Evolutionary conservation across 768 basidiomycete genomes (phyloP), one percentile per base, ranked within the genome.

Genomic region (Boletellus emodensis): DNA sequence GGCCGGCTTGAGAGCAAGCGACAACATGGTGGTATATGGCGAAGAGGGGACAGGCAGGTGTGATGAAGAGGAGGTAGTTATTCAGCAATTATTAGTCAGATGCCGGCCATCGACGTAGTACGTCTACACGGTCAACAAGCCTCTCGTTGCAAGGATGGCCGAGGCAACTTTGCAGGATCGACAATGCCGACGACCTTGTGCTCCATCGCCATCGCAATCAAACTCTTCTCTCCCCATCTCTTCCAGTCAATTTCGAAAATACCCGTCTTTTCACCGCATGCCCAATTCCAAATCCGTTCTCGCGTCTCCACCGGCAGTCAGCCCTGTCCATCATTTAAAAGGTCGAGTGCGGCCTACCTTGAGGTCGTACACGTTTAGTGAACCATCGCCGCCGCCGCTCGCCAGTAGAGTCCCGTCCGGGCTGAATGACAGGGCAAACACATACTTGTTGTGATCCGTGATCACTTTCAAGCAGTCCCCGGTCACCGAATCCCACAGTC

Each of bases 181-280:
- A 88, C 73, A 32, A 90, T 74, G 6, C 79, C 85, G n/a, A 88
- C 85, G 33, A 76, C 69, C 46, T 76, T 75, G 53, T 80, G 81
- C 65, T 87, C 85, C 60, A 90, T 68, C 17, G 85, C 84, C 56
- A 90, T 62, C 5, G 85, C 84, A 59, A 90, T 75, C 34, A 87
- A 75, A 63, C 84, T 81, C 36, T 78, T 63, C 11, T 70, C 64
- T 26, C 68, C 74, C 54, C 75, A 75, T 34, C 71, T 72, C 64
- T 83, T 84, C 87, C 87, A 90, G 60, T 82, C 83, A 49, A 88
- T 81, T 65, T 89, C 87, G 56, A 86, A 90, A 20, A 90, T 77
- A 8, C 84, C 82, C 10, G 79, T 81, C 58, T 77, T 82, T 32
- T 80, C 79, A 26, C 78, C 80, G 5, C 78, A 78, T 50, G 71